Evolutionary conservation across 352 stramenopile species (phyloP), one percentile per base, ranked within the genome.

Genomic region (Pythium folliculosum): DNA sequence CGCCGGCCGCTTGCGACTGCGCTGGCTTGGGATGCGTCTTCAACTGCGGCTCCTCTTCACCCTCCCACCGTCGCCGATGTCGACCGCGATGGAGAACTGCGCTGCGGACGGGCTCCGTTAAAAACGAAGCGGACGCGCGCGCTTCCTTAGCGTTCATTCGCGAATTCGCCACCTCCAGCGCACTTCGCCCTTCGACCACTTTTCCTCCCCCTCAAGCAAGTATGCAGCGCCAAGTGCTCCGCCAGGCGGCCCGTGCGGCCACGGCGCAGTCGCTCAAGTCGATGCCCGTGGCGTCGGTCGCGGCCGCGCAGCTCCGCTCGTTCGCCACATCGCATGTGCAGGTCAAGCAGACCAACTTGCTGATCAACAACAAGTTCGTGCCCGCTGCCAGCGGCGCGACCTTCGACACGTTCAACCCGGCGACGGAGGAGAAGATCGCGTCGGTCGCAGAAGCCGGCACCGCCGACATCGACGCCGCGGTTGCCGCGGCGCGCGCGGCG

Each of bases 311-410:
- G 38, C 16, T 63, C 17, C 55, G 55, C 38, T 37, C 32, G 44
- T 86, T 87, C 63, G 77, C 77, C 5, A 60, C 65, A 1, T 23
- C 37, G 5, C 62, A 71, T 0, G 72, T 84, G 40, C 23, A 67
- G 32, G 64, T 86, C 27, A 87, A 82, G 70, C 82, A 92, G 72
- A 92, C 84, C 64, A 84, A 91, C 43, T 71, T 97, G 50, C 80
- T 97, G 58, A 96, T 97, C 71, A 88, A 93, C 74, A 79, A 79
- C 74, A 70, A 95, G 70, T 96, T 95, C 60, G 88, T 96, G 52
- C 77, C 88, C 14, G 78, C 83, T 10, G 52, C 72, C 22, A 76
- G 69, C 38, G 88, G 88, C 40, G 77, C 82, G 58, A 95, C 80
- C 5, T 73, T 88, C 37, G 80, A 88, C 38, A 78, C 87, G 60